Evolutionary conservation across 176 grass and related monocot species (phyloP), one percentile per base, ranked within the genome.

Genomic region (Tuctoria greenei): DNA sequence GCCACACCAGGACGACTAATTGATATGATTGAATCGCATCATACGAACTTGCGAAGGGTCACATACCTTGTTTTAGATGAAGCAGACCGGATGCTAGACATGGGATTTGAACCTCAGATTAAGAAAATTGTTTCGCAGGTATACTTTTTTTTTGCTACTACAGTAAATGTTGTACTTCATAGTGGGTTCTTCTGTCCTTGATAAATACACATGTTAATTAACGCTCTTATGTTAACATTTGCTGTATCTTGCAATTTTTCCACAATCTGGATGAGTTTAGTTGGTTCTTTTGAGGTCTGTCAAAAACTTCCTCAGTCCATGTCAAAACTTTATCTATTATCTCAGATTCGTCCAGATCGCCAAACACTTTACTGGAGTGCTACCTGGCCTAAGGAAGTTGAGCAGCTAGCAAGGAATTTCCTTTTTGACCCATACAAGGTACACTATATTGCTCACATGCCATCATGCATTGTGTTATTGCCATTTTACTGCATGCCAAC

Each of bases 121-220:
- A 88, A 93, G 86, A 99, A 99, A 90, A 92, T 99, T 80, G 87
- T 99, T 83, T 95, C 91, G 43, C 96, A 99, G 91, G 96, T 99
- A 80, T 35, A 10, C 57, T 24, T 4, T 26, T 31, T 16, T 74
- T 54, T 67, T 46, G n/a, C 45, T 20, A 49, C 55, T 40, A 43
- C 43, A 35, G 1, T 36, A 55, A 42, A 51, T 42, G 23, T 54
- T 43, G 57, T 46, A 44, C 71, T 44, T 31, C 4, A 23, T 28
- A 43, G 43, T 14, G 9, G 9, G 24, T 71, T 31, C 24, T 14
- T 54, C 3, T 4, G 14, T 15, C 24, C 10, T 14, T 15, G 27
- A 47, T 62, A 31, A 69, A 52, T 81, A 1, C 31, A 49, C 31
- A n/a, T 69, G 23, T 40, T 62, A 51, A 56, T 60, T 7, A 44